These are phyloP conservation scores for Lithohypha guttulata DNA, from an alignment of 2,329 filamentous ascomycete genomes.

Conservation along the genomic window DNA sequence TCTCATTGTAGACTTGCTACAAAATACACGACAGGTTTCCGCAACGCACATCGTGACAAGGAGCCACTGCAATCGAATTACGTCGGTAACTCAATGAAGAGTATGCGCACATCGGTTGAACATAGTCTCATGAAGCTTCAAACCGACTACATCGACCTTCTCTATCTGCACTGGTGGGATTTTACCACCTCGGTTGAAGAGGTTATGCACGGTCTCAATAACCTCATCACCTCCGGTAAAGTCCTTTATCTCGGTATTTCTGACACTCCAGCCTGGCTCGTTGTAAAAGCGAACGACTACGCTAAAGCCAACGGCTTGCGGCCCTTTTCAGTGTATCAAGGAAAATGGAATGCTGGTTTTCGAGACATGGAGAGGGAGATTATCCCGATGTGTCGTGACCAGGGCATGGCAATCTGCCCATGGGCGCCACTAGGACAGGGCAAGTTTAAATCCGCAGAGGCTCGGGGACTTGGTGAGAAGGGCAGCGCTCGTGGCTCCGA, in stretches of 20 bases:
- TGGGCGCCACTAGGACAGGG: constrained; percentile 45
- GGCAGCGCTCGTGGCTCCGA: constrained; percentile 13
- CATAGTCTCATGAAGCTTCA: constrained; percentile 26
- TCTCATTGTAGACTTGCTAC: no score
- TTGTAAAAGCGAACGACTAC: constrained; percentile 40
- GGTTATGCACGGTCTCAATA: constrained; percentile 57
- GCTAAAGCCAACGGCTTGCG: constrained; percentile 57
- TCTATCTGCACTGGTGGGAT: constrained; percentile 44
- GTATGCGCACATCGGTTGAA: constrained; percentile 24
- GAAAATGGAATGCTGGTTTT: constrained; percentile 48
- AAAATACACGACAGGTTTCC: constrained; percentile 38
- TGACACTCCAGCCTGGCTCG: constrained; percentile 57
- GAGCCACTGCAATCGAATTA: constrained; percentile 34
- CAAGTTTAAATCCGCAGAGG: constrained; percentile 35
- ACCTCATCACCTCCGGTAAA: constrained; percentile 50
- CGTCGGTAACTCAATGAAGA: constrained; percentile 30
- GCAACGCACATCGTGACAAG: constrained; percentile 10
- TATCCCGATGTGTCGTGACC: constrained; percentile 51
- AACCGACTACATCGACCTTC: constrained; percentile 29
- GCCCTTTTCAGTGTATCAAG: constrained; percentile 59
- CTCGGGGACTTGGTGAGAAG: constrained; percentile 25
- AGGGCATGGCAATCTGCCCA: constrained; percentile 51
- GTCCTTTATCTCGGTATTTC: constrained; percentile 55
- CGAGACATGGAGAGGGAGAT: constrained; percentile 59
- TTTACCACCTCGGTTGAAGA: constrained; percentile 53